These are phyloP conservation scores for Alternaria conjuncta DNA, from an alignment of 2,329 filamentous ascomycete species.

Conservation along the genomic window DNA sequence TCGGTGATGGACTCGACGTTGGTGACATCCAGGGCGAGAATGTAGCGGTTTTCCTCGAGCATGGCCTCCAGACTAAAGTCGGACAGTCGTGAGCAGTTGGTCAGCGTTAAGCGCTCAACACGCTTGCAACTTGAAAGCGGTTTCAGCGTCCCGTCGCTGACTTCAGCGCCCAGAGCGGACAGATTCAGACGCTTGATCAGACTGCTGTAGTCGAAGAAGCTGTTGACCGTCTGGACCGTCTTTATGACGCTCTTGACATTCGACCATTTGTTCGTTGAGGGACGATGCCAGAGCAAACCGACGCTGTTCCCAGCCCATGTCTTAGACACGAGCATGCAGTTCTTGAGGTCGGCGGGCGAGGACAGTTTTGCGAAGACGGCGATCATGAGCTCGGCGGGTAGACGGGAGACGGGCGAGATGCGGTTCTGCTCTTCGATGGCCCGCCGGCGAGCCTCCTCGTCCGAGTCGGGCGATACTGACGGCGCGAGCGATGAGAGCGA, in stretches of 20 bases:
- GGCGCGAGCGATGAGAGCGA: constrained; percentile 90
- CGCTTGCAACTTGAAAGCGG: constrained; percentile 85
- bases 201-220: constrained; percentile 87
- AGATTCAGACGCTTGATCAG: constrained; percentile 93
- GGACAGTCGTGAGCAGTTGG: constrained; percentile 83
- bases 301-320: constrained; percentile 92
- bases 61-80: constrained; percentile 83
- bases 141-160: constrained; percentile 89
- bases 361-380: constrained; percentile 86
- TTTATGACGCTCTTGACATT: constrained; percentile 82
- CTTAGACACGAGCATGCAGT: constrained; percentile 93
- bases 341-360: constrained; percentile 76
- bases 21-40: constrained; percentile 90
- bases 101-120: constrained; percentile 90
- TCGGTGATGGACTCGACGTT: constrained; percentile 82
- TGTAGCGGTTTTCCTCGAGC: constrained; percentile 76
- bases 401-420: constrained; percentile 77
- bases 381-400: constrained; percentile 95
- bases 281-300: constrained; percentile 92
- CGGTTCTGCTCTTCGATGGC: constrained; percentile 69
- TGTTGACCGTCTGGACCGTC: constrained; percentile 73
- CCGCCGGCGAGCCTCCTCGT: constrained; percentile 67
- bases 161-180: constrained; percentile 73
- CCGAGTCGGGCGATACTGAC: constrained; percentile 76
- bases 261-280: constrained; percentile 84